A percentile compares a stretch with the other conserved stretches of the same genome.
phyloP scores from a whole-genome alignment of 148 eudicot species.

The Nepenthes mirabilis region DNA sequence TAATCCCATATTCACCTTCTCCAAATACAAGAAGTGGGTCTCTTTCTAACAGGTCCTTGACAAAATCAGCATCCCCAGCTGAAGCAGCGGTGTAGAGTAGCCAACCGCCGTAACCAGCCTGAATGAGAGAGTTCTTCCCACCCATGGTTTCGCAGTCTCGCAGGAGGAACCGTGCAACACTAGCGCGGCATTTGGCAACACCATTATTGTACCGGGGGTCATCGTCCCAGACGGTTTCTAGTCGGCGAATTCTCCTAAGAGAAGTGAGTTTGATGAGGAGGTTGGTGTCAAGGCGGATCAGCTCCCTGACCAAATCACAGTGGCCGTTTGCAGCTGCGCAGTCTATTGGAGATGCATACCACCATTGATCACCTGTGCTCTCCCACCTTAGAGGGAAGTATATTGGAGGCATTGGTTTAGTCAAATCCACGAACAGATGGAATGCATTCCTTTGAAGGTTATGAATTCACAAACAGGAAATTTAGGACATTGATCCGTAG shows the following conservation, averaged over 20 bases:
- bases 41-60: conserved; percentile 40
- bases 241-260: conserved; percentile 57
- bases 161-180: conserved; percentile 44
- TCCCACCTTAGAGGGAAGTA: conserved; percentile 68
- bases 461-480: no score
- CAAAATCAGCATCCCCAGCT: conserved; percentile 62
- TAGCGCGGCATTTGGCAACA: conserved; percentile 43
- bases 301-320: conserved; percentile 52
- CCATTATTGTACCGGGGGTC: conserved; percentile 14
- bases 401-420: conserved; percentile 20
- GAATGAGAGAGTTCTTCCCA: conserved; percentile 39
- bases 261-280: conserved; percentile 77
- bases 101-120: conserved; percentile 87
- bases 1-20: conserved; percentile 70
- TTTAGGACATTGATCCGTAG: no score
- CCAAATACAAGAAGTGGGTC: conserved; percentile 57
- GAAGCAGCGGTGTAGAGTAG: conserved; percentile 78
- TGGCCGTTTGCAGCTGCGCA: conserved; percentile 79
- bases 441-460: no score
- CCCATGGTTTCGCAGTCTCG: conserved; percentile 26
- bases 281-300: conserved; percentile 54
- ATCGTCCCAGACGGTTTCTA: conserved; percentile 79
- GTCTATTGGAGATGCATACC: conserved; percentile 86
- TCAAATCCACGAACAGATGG: no score
- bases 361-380: conserved; percentile 83